These are phyloP conservation scores for Botrytis fragariae DNA, from an alignment of 2,329 filamentous ascomycete genomes.

Conservation along the genomic window DNA sequence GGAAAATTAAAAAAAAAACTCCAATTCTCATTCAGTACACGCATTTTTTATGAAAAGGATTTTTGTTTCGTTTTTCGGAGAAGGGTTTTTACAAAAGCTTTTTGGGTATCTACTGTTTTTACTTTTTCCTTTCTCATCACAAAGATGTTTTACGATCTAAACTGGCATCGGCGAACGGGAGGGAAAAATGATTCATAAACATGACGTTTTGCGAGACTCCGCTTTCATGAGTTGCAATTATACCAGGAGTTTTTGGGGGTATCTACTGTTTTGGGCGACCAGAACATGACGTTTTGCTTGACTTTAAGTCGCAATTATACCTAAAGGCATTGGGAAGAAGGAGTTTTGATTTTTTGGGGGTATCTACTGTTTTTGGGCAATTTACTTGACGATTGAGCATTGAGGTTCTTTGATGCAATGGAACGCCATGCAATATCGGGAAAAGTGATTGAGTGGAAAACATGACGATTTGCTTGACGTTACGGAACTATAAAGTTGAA, in stretches of 20 bases:
- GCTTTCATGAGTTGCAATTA: constrained; percentile 5
- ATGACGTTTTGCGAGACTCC: constrained; percentile 12
- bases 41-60: background rate
- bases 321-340: background rate
- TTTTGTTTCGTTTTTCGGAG: background rate
- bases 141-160: constrained; percentile 14
- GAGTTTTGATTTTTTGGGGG: background rate
- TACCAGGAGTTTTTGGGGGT: constrained; percentile 5
- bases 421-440: background rate
- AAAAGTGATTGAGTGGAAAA: background rate
- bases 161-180: constrained; percentile 9
- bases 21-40: background rate
- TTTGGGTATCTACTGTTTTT: constrained; percentile 16
- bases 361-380: background rate
- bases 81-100: background rate
- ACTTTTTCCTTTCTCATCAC: background rate
- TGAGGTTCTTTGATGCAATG: background rate
- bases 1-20: constrained; percentile 5
- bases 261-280: constrained; percentile 8
- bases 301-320: constrained; percentile 6
- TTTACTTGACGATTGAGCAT: background rate
- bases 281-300: constrained; percentile 12
- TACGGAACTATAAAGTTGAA: background rate
- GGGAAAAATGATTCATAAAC: constrained; percentile 1
- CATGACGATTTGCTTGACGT: constrained; percentile 1